Conservation (phyloP, 2,329 filamentous ascomycete species). For the Pseudocercospora eumusae region DNA sequence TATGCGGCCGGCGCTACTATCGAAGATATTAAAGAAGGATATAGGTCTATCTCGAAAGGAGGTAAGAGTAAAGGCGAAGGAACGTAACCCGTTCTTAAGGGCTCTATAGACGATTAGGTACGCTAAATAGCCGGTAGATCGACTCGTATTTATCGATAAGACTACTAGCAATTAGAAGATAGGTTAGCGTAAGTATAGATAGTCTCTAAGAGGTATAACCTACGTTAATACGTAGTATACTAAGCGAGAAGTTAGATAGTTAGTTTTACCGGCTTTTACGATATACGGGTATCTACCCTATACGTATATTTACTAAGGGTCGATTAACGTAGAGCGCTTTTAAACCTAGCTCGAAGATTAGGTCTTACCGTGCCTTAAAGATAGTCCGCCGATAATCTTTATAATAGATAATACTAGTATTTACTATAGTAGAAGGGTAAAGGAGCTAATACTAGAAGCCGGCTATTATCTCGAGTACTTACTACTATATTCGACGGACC, state of each 20-base stretch:
- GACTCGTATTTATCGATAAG: not conserved
- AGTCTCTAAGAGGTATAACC: not conserved
- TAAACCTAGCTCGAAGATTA: not conserved
- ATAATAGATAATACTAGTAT: too few species aligned
- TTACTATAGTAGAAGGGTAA: too few species aligned
- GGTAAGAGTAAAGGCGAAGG: not conserved
- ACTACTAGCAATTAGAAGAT: not conserved
- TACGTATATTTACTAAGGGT: not conserved
- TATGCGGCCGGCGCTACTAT: too few species aligned
- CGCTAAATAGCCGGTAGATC: not conserved
- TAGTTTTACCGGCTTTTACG: not conserved
- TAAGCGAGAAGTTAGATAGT: not conserved
- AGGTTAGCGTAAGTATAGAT: not conserved
- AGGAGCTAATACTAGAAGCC: too few species aligned
- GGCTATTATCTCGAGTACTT: too few species aligned
- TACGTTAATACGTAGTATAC: not conserved
- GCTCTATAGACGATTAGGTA: not conserved
- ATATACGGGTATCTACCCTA: not conserved
- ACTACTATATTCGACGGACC: too few species aligned
- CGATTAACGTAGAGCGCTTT: not conserved
- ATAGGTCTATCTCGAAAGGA: too few species aligned
- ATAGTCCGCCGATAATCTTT: too few species aligned
- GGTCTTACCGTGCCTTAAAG: not conserved
- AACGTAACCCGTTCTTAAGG: not conserved
- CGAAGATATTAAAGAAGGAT: too few species aligned